Evolutionary conservation across 164 flowering plant species (phyloP).

Genomic region (Litsea cubeba): DNA sequence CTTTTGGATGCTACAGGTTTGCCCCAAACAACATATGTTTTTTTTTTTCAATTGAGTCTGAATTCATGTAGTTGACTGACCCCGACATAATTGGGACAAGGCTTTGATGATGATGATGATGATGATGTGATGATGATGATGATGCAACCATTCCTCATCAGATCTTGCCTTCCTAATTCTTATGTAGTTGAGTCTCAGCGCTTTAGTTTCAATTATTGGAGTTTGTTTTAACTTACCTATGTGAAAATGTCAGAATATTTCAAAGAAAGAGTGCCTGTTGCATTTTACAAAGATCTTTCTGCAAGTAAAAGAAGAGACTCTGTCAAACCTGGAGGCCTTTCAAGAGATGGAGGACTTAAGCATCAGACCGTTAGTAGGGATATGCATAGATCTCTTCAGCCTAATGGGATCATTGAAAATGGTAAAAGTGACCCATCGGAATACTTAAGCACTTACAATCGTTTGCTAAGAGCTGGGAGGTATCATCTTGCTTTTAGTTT

Average conservation of each 20-base stretch:
- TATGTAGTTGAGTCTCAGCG: not conserved
- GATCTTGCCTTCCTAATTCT: too few relatives aligned
- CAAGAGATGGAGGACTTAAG: conserved; percentile 18
- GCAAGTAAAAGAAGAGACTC: conserved; percentile 21
- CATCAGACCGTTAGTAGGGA: conserved; percentile 13
- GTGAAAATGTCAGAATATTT: conserved; percentile 27
- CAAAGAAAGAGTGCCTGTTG: conserved; percentile 22
- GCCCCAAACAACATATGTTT: conserved; percentile 4
- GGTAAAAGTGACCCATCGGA: conserved; percentile 24
- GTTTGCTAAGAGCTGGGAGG: conserved; percentile 66
- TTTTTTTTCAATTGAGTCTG: too few relatives aligned
- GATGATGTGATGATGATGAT: too few relatives aligned
- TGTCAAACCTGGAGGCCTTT: conserved; percentile 20
- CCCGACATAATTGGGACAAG: too few relatives aligned
- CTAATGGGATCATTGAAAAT: conserved; percentile 26
- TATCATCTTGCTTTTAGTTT: conserved; percentile 18
- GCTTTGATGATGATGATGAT: too few relatives aligned
- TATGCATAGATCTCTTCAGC: conserved; percentile 12
- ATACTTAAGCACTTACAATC: conserved; percentile 41
- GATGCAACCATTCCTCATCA: too few relatives aligned
- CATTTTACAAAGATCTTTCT: conserved; percentile 26
- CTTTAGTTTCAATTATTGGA: not conserved
- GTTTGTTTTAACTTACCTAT: conserved; percentile 4
- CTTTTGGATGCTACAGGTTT: conserved; percentile 37
- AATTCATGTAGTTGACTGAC: too few relatives aligned